Percentiles rank a stretch among this genome's conserved stretches.
These are phyloP conservation scores for Oemleria cerasiformis DNA, from an alignment of 306 rosid species.

Conservation along the genomic window DNA sequence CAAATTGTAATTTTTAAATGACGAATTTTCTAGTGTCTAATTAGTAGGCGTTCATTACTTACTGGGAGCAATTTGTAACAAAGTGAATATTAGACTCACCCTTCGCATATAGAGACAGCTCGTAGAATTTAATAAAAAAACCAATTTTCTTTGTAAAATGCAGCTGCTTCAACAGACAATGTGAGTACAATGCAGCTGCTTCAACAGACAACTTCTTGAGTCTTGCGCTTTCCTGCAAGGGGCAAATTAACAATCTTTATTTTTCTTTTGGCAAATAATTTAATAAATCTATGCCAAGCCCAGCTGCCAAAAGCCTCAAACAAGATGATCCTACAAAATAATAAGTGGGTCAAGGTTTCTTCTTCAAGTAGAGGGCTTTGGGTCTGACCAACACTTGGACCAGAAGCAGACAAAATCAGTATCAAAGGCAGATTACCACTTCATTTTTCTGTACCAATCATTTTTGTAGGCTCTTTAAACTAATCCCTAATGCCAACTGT, in stretches of 20 bases:
- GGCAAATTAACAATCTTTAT: neutral
- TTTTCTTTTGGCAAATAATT: neutral
- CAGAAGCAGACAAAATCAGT: constrained; percentile 35
- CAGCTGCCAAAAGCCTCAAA: neutral
- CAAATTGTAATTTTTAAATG: no score
- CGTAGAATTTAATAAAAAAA: no score
- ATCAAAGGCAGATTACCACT: constrained; percentile 23
- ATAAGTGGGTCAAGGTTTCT: constrained; percentile 55
- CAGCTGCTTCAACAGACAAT: neutral
- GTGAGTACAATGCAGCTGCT: neutral
- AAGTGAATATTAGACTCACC: no score
- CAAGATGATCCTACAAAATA: constrained; percentile 26
- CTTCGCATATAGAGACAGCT: no score
- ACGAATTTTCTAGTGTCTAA: no score
- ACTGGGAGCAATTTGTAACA: no score
- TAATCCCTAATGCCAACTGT: constrained; percentile 3
- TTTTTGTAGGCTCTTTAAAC: neutral
- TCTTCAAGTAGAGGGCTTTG: constrained; percentile 27
- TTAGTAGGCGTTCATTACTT: no score
- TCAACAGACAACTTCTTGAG: neutral
- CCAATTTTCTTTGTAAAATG: no score
- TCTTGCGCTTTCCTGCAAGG: no score
- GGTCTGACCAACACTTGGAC: constrained; percentile 37
- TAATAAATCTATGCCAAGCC: neutral
- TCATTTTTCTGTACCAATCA: neutral